Evolutionary conservation across 2,329 filamentous ascomycete species (phyloP), one percentile per base, ranked within the genome.

Genomic region (Penicillium sp.): DNA sequence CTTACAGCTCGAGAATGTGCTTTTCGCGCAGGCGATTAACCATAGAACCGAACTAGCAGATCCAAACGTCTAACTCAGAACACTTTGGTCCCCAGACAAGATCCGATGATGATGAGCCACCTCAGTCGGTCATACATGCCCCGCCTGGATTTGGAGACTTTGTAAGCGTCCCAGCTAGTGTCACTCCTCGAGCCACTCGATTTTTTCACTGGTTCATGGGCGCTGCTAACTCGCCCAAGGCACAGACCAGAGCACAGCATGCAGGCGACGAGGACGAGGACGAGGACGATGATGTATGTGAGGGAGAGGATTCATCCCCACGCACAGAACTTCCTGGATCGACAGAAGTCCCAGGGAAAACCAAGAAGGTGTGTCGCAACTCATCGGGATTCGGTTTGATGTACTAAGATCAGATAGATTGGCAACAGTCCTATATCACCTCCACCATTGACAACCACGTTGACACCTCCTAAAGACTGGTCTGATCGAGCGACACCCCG

Each of bases 81-180:
- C 40, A 39, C 6, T 38, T 36, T n/a, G 46, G 41, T 13, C 45
- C 40, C 15, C 45, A 41, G 35, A 26, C 44, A 33, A 67, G 69
- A 36, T 75, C 75, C 15, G 80, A 80, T 44, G 86, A 94, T 49
- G 86, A 89, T 37, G 66, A 67, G 35, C 59, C 66, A 50, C 82
- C 87, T 15, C 76, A 86, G 36, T 95, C 89, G 1, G 89, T 94
- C 37, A 95, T 95, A 51, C 89, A 95, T 70, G 86, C 85, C 11
- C 88, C 89, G 0, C 75, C 86, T 48, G 85, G 83, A 45, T 95
- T 92, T 63, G 76, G 79, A 39, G 77, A 77, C 51, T 94, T 92
- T 76, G 85, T 92, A 62, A 58, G 76, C 60, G 28, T 30, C 20
- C 36, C 35, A 18, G 14, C 16, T 13, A 29, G 23, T 17, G n/a